Evolutionary conservation across 148 eudicot species (phyloP).

Genomic region (Beta vulgaris): DNA sequence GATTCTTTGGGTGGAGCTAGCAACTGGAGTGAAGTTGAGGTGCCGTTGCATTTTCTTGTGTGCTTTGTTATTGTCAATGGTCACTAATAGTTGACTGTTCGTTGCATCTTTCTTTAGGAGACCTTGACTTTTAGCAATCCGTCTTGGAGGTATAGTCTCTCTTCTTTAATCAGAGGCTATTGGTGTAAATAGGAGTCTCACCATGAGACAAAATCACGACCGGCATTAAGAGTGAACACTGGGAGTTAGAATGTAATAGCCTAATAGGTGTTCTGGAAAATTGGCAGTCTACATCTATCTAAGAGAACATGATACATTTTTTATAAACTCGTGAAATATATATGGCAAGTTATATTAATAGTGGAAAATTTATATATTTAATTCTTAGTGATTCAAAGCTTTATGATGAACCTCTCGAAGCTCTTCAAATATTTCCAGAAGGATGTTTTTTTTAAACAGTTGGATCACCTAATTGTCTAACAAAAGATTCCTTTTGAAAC

Average conservation of each 20-base stretch:
- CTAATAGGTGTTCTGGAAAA: no score
- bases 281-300: no score
- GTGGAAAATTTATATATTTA: neutral
- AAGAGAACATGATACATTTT: no score
- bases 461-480: neutral
- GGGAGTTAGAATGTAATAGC: no score
- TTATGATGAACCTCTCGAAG: neutral
- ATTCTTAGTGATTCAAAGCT: neutral
- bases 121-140: no score
- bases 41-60: slow-evolving; percentile 24
- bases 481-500: neutral
- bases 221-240: no score
- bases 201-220: no score
- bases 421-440: neutral
- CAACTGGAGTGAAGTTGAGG: slow-evolving; percentile 85
- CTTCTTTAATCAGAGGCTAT: neutral
- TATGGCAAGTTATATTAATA: neutral
- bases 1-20: slow-evolving; percentile 58
- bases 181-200: neutral
- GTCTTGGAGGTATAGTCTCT: neutral
- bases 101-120: neutral
- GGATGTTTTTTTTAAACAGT: neutral
- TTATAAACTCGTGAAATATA: no score
- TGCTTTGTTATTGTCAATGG: neutral
- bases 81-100: neutral